Evolutionary conservation across 768 basidiomycete species (phyloP).

Genomic region (Calocybe cyanea): DNA sequence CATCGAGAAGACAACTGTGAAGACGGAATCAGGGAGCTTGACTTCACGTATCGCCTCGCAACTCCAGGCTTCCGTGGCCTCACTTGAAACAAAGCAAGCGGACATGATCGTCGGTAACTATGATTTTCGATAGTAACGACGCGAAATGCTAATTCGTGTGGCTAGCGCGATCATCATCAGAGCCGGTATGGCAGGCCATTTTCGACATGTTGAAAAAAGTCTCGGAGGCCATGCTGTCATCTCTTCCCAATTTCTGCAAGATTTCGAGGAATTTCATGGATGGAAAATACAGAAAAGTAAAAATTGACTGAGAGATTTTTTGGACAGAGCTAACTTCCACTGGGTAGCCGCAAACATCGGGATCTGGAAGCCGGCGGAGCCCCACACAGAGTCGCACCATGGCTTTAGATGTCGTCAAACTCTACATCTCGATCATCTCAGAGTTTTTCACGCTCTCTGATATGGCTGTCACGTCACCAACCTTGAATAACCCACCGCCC

Average conservation of each 20-base stretch:
- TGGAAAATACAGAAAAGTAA: slow-evolving; percentile 87
- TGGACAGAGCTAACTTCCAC: not conserved
- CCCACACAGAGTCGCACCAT: slow-evolving; percentile 78
- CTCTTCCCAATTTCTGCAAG: slow-evolving; percentile 91
- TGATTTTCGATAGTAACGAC: not conserved
- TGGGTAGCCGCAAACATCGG: slow-evolving; percentile 25
- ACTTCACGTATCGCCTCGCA: slow-evolving; percentile 48
- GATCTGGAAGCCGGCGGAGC: slow-evolving; percentile 62
- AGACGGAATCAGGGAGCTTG: slow-evolving; percentile 34
- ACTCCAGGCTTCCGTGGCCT: slow-evolving; percentile 55
- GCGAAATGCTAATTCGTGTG: slow-evolving; percentile 2
- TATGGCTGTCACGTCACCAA: slow-evolving; percentile 60
- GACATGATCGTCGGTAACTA: slow-evolving; percentile 58
- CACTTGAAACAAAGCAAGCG: slow-evolving; percentile 59
- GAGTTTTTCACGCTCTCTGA: slow-evolving; percentile 82
- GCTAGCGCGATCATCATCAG: slow-evolving; percentile 65
- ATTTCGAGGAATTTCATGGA: slow-evolving; percentile 89
- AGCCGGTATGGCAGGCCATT: slow-evolving; percentile 79
- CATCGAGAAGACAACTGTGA: slow-evolving; percentile 37
- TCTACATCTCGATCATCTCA: slow-evolving; percentile 74
- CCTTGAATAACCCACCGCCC: slow-evolving; percentile 36
- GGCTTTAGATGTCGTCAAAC: slow-evolving; percentile 77
- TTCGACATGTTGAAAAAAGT: slow-evolving; percentile 77
- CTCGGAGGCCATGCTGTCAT: slow-evolving; percentile 82
- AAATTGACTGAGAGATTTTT: slow-evolving; percentile 2